phyloP scores from a whole-genome alignment of 495 filamentous ascomycete genomes.

The Lichenothelia convexa region DNA sequence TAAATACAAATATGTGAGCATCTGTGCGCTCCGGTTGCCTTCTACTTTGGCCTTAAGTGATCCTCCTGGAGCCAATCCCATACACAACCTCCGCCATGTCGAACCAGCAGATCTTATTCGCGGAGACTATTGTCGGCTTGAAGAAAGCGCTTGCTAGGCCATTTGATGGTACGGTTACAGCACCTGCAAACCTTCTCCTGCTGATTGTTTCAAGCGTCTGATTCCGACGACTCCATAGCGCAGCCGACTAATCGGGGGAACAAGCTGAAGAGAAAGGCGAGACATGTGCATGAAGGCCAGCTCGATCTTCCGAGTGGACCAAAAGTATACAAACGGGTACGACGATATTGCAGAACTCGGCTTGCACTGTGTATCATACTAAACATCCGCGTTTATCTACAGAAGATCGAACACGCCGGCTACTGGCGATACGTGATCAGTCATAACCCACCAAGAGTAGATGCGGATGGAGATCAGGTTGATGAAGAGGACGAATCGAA shows the following conservation, averaged over 20 bases:
- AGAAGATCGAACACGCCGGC: constrained; percentile 74
- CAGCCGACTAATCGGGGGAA: constrained; percentile 76
- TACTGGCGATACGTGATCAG: constrained; percentile 69
- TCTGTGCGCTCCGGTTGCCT: no score
- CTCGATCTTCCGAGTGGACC: constrained; percentile 51
- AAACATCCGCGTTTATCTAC: no score
- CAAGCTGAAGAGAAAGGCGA: constrained; percentile 70
- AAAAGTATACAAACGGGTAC: constrained; percentile 70
- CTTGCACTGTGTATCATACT: no score
- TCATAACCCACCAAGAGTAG: constrained; percentile 52
- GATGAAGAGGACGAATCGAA: constrained; percentile 55
- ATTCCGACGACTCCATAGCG: constrained; percentile 68
- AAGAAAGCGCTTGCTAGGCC: constrained; percentile 39
- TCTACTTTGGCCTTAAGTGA: no score
- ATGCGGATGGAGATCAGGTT: constrained; percentile 74
- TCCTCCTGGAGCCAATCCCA: no score
- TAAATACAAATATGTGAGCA: no score
- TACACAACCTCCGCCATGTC: constrained; percentile 35
- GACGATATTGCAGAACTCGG: no score
- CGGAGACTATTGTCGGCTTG: constrained; percentile 59
- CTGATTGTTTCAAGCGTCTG: constrained; percentile 40
- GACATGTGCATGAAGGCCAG: constrained; percentile 60
- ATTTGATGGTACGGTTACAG: constrained; percentile 20
- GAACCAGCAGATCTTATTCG: constrained; percentile 48
- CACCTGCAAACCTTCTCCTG: constrained; percentile 4